Evolutionary conservation across 2,329 filamentous ascomycete species (phyloP).

Genomic region (Diaporthe amygdali): DNA sequence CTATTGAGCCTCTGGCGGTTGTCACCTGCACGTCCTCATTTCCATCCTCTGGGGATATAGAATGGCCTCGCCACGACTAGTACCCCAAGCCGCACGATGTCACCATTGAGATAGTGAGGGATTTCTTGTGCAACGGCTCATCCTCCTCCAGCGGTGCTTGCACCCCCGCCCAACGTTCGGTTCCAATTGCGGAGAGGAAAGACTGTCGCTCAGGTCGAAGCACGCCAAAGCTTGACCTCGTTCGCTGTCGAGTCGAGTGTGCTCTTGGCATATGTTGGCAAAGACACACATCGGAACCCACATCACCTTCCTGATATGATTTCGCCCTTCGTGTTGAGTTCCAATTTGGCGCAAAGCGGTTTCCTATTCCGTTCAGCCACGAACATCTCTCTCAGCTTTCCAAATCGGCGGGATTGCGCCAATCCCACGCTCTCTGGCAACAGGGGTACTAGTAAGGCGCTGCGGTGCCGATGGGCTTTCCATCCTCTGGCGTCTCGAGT

Average conservation of each 20-base stretch:
- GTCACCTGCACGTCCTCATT: slow-evolving; percentile 17
- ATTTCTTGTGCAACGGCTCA: slow-evolving; percentile 25
- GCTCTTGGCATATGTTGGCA: slow-evolving; percentile 11
- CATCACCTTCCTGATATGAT: slow-evolving; percentile 13
- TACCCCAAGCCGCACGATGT: slow-evolving; percentile 19
- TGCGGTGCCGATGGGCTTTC: slow-evolving; percentile 16
- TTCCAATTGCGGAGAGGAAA: slow-evolving; percentile 3
- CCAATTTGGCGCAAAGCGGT: slow-evolving; percentile 18
- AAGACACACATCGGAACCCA: slow-evolving; percentile 21
- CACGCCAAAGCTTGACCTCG: slow-evolving; percentile 25
- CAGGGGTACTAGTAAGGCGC: not conserved
- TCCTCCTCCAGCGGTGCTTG: slow-evolving; percentile 24
- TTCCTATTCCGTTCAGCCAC: slow-evolving; percentile 23
- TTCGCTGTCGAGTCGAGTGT: slow-evolving; percentile 17
- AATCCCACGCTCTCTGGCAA: not conserved
- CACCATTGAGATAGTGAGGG: slow-evolving; percentile 8
- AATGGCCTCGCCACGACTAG: slow-evolving; percentile 18
- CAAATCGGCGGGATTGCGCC: slow-evolving; percentile 17
- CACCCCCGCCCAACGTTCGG: slow-evolving; percentile 17
- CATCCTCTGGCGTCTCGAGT: slow-evolving; percentile 1
- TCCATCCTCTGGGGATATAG: slow-evolving; percentile 2
- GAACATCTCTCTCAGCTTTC: slow-evolving; percentile 22
- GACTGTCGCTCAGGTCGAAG: slow-evolving; percentile 15
- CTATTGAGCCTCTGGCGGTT: slow-evolving; percentile 7
- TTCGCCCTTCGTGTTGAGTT: slow-evolving; percentile 14